A percentile compares a stretch with the other conserved stretches of the same genome.
Conservation (phyloP, 352 stramenopile genomes). For the Globisporangium alternatum region DNA sequence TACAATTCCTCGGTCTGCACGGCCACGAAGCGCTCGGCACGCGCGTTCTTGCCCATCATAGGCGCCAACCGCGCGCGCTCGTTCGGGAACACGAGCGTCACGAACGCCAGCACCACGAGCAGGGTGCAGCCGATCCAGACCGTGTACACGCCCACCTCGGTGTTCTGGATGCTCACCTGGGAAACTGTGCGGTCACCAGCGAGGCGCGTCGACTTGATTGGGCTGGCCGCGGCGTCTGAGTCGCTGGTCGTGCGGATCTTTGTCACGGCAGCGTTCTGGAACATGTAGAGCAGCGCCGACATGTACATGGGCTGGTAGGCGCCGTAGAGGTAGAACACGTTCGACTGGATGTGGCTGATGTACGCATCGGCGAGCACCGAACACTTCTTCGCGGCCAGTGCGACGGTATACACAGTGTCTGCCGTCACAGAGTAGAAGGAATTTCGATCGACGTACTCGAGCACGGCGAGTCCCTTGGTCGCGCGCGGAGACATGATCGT, state of each 20-base stretch:
- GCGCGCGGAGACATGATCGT: conserved; percentile 16
- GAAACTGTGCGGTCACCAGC: conserved; percentile 22
- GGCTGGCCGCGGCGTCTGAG: not conserved
- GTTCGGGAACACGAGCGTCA: conserved; percentile 51
- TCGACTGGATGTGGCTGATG: conserved; percentile 27
- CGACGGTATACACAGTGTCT: not conserved
- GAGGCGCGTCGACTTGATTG: not conserved
- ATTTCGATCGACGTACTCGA: conserved; percentile 4
- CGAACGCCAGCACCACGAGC: conserved; percentile 33
- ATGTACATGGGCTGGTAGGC: conserved; percentile 39
- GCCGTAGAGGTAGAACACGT: conserved; percentile 23
- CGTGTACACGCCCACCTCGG: conserved; percentile 44
- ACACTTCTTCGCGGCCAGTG: conserved; percentile 9
- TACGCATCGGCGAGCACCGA: conserved; percentile 29
- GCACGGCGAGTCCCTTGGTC: conserved; percentile 2
- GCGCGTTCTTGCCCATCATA: conserved; percentile 46
- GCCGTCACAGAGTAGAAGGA: not conserved
- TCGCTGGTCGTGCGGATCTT: conserved; percentile 11
- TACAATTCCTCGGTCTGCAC: conserved; percentile 74
- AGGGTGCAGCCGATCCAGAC: conserved; percentile 26
- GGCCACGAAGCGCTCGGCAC: conserved; percentile 59
- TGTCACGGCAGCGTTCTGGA: conserved; percentile 44
- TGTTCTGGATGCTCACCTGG: conserved; percentile 58
- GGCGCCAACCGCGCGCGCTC: conserved; percentile 46
- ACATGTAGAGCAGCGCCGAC: conserved; percentile 47